These are phyloP conservation scores for Cicer judaicum DNA, from an alignment of 306 rosid species.

Conservation along the genomic window DNA sequence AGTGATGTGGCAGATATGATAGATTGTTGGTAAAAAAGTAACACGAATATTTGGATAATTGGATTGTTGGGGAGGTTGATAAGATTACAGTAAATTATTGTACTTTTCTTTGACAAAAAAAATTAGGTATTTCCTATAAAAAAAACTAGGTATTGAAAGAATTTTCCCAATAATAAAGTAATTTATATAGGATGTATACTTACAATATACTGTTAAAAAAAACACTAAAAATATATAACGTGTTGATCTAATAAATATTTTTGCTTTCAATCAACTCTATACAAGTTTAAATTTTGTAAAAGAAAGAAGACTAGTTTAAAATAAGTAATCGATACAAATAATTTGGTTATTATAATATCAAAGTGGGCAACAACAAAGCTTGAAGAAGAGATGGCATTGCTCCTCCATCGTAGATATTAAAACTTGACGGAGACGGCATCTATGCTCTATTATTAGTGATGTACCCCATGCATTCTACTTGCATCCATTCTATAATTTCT, in stretches of 20 bases:
- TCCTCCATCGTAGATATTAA: not conserved
- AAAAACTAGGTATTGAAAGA: no score
- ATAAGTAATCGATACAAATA: not conserved
- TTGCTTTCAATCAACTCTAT: not conserved
- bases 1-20: not conserved
- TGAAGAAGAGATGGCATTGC: slow-evolving; percentile 12
- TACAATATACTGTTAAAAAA: no score
- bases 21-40: not conserved
- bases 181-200: no score
- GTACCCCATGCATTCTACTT: not conserved
- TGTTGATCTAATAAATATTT: not conserved
- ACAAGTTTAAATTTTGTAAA: no score
- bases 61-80: no score
- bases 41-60: no score
- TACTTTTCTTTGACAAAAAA: no score
- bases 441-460: slow-evolving; percentile 10
- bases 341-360: not conserved
- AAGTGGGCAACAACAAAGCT: not conserved
- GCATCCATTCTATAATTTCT: not conserved
- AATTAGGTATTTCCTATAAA: no score
- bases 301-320: not conserved
- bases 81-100: no score
- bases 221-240: no score
- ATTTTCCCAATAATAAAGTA: no score
- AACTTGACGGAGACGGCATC: slow-evolving; percentile 8